These are phyloP conservation scores for Phytopythium kandeliae DNA, from an alignment of 352 stramenopile genomes.

Conservation along the genomic window DNA sequence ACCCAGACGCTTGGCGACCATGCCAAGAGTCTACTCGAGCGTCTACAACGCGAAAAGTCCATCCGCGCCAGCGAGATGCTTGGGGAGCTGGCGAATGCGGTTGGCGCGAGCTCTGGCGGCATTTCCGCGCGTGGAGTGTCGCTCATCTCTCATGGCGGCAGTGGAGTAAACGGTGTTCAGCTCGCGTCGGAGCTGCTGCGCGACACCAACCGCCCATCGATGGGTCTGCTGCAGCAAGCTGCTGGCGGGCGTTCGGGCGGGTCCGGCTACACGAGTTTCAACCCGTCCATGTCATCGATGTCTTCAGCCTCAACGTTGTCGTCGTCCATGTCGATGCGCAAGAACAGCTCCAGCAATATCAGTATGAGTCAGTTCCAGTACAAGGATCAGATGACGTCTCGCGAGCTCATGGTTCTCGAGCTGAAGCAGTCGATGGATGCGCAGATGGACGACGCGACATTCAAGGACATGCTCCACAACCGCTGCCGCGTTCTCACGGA, in stretches of 20 bases:
- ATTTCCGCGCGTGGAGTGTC: constrained; percentile 63
- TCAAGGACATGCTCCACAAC: constrained; percentile 88
- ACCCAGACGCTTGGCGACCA: constrained; percentile 68
- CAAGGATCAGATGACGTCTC: constrained; percentile 72
- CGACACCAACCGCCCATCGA: constrained; percentile 80
- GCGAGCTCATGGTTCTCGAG: constrained; percentile 83
- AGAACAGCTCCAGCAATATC: constrained; percentile 4
- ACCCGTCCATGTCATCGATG: constrained; percentile 2
- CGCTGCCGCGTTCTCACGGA: constrained; percentile 79
- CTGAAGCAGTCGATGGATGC: constrained; percentile 85
- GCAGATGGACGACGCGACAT: constrained; percentile 85
- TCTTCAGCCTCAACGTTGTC: constrained; percentile 4
- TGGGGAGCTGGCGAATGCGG: constrained; percentile 69
- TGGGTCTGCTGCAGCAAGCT: constrained; percentile 10
- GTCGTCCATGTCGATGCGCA: constrained; percentile 5
- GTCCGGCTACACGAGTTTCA: background rate
- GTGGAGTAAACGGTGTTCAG: constrained; percentile 83
- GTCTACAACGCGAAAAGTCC: constrained; percentile 76
- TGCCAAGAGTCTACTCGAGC: constrained; percentile 66
- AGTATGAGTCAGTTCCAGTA: constrained; percentile 27
- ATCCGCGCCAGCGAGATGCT: constrained; percentile 85
- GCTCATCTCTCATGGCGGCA: constrained; percentile 76
- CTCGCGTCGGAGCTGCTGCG: constrained; percentile 81
- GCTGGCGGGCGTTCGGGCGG: background rate
- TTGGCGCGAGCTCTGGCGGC: constrained; percentile 69